These are phyloP conservation scores for Cornus kousa DNA, from an alignment of 148 eudicot species.

Conservation along the genomic window DNA sequence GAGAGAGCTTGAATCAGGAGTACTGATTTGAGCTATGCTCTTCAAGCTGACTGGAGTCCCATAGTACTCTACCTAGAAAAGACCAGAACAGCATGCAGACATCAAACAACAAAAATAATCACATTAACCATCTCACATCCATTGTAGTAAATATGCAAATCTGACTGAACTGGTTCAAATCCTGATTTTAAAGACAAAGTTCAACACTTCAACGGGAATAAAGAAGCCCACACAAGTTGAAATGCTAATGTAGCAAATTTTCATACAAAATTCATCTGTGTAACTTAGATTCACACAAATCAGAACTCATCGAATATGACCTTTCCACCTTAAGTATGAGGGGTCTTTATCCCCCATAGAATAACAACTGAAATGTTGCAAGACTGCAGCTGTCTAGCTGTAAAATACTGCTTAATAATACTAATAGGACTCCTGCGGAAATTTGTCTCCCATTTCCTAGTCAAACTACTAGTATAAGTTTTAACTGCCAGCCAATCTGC, in stretches of 20 bases:
- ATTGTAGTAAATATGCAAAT: not conserved
- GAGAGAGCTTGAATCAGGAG: slow-evolving; percentile 84
- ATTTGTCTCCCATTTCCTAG: not conserved
- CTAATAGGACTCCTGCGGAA: not conserved
- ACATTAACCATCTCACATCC: not conserved
- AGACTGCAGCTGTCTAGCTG: not conserved
- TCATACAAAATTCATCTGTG: not conserved
- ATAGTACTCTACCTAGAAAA: slow-evolving; percentile 83
- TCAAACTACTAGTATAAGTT: not conserved
- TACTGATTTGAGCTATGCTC: slow-evolving; percentile 92
- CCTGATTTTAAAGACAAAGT: not conserved
- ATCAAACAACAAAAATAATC: not conserved
- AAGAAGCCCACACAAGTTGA: not conserved
- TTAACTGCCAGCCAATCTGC: not conserved
- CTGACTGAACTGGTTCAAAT: not conserved
- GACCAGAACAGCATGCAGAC: slow-evolving; percentile 6
- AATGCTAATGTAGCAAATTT: not conserved
- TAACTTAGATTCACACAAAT: no score
- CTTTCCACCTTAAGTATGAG: not conserved
- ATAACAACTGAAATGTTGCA: not conserved
- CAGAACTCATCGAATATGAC: not conserved
- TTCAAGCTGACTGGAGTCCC: slow-evolving; percentile 88
- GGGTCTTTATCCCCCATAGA: not conserved
- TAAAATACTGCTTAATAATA: not conserved
- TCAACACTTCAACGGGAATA: not conserved